Percentiles rank a stretch among this genome's conserved stretches.
Evolutionary conservation across 2,329 filamentous ascomycete species (phyloP).

Genomic region (Aspergillus sclerotialis): DNA sequence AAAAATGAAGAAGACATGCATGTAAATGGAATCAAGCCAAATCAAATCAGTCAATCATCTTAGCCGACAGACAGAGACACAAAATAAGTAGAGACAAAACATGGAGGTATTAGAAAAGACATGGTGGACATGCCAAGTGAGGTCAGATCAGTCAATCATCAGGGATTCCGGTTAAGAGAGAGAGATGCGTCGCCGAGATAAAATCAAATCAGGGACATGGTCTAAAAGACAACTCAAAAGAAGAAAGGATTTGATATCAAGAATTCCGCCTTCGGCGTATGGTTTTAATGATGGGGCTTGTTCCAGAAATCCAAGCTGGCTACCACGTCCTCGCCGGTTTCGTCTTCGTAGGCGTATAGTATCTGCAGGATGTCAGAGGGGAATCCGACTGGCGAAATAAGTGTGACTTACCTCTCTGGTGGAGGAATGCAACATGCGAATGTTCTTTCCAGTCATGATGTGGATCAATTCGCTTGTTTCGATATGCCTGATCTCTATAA

Average conservation of each 20-base stretch:
- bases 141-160: too few species aligned
- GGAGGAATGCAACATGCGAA: slow-evolving; percentile 94
- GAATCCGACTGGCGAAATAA: background rate
- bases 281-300: slow-evolving; percentile 34
- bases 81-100: background rate
- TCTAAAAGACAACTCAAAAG: background rate
- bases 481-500: slow-evolving; percentile 93
- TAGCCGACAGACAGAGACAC: too few species aligned
- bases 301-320: slow-evolving; percentile 97
- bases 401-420: slow-evolving; percentile 74
- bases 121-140: too few species aligned
- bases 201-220: background rate
- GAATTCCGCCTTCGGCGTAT: background rate
- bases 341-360: slow-evolving; percentile 94
- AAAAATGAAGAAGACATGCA: slow-evolving; percentile 10
- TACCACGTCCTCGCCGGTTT: slow-evolving; percentile 85
- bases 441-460: slow-evolving; percentile 93
- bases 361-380: slow-evolving; percentile 57
- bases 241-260: background rate
- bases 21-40: background rate
- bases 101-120: background rate
- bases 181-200: slow-evolving; percentile 2
- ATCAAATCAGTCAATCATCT: too few species aligned
- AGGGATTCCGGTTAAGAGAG: too few species aligned
- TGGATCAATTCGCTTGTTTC: slow-evolving; percentile 87